Base-by-base conservation (phyloP, 768 basidiomycete genomes). In the Suillus americanus region DNA sequence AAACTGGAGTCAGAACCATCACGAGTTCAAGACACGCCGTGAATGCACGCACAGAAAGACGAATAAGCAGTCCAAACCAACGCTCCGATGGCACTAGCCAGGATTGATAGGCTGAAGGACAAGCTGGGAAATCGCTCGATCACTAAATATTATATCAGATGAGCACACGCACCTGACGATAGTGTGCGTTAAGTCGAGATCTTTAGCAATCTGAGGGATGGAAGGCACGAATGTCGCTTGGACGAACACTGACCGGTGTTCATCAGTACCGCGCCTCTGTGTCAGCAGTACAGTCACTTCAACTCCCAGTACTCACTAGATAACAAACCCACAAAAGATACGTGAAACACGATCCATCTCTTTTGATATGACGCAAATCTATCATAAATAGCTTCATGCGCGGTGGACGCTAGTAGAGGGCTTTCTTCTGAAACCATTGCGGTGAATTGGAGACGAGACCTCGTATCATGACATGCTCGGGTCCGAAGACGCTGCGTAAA, bases 181-280 rank as follows among this genome's bases (percentile, higher is more conserved):
- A 20, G 83, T 67, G 0, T 82, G 82, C 0, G 89, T 84, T 0
- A 89, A 80, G 30, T 82, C 55, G 9, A 94, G 73, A 65, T 94
- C 91, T 30, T 73, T 74, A 9, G 91, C 86, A 48, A 94, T 86
- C 57, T 89, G 83, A 0, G 91, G 89, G 64, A 94, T 89, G 0
- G 87, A 86, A 0, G 91, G 92, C 2, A 91, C 81, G 72, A 94
- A 92, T 0, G 85, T 85, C 0, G 85, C 88, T 9, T 84, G 78
- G 0, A 89, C 85, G 65, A 94, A 86, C 45, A 90, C 91, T 93
- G 62, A 0, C 51, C 20, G 41, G 41, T 13, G 51, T 38, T 40
- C 43, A 60, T 57, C 46, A 30, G 55, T 8, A 8, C 23, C n/a
- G 14, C 2, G 10, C 9, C 46, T 12, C n/a, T 4, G 2, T n/a